Base-by-base conservation (phyloP, 2,329 filamentous ascomycete genomes). In the Scedosporium minutisporum region DNA sequence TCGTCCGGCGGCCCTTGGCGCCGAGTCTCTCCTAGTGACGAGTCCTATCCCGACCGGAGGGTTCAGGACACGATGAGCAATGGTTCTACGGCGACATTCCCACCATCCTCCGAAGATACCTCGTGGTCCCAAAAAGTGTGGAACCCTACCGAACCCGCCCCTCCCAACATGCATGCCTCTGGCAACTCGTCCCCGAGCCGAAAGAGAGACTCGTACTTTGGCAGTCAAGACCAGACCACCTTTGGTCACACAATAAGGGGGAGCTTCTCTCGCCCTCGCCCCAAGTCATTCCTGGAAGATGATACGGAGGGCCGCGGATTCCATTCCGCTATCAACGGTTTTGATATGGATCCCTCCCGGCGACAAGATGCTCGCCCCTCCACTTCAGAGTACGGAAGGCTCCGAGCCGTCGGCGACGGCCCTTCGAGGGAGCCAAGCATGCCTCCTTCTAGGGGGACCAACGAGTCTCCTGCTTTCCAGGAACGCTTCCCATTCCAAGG, bases 361-460 rank as follows among this genome's bases (percentile, higher is more conserved):
- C 46, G 33, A 27, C 60, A 62, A 6, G 60, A 62, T 12, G n/a
- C n/a, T 18, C 60, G 60, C 12, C 48, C 48, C 14, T 33, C 60
- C 23, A 60, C 41, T 27, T 60, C 58, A 4, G 58, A 60, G 5
- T 60, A 48, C 16, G 12, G 21, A 14, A 41, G 51, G 23, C 44
- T 61, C 18, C 60, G 48, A 6, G 21, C 23, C 18, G 12, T 55
- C 16, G 60, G 60, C 12, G 60, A 58, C 63, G 62, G 66, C 18
- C 71, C 75, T 3, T 80, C 82, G n/a, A 77, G 82, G 64, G 84
- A 85, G 63, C 73, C 76, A 51, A 84, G 78, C 70, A 73, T 83
- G 57, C 82, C 84, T 55, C 78, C 83, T 1, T 85, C 84, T 42
- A 78, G 82, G 58, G 80, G 83, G 62, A 76, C 79, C 4, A 78